Conservation (phyloP, 768 basidiomycete species). For the Tulasnella sp. region DNA sequence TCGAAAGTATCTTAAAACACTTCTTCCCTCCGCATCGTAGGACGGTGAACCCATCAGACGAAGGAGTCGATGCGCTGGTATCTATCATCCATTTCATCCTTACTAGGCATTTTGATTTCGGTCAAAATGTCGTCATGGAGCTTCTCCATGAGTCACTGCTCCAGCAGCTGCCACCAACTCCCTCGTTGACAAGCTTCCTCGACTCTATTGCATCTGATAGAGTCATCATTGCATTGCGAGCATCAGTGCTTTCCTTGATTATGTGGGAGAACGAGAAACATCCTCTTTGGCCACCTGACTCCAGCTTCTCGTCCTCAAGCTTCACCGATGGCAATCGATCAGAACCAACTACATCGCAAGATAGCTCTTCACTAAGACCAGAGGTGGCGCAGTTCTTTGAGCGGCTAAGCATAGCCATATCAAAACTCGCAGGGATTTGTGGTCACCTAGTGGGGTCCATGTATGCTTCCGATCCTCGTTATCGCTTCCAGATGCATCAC, state of each 20-base stretch:
- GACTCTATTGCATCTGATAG: slow-evolving; percentile 46
- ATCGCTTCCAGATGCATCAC: slow-evolving; percentile 30
- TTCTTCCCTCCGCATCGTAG: slow-evolving; percentile 66
- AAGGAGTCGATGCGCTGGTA: slow-evolving; percentile 61
- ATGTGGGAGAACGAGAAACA: slow-evolving; percentile 55
- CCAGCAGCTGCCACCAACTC: background rate
- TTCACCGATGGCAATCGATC: slow-evolving; percentile 39
- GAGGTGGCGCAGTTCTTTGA: slow-evolving; percentile 64
- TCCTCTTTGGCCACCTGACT: slow-evolving; percentile 80
- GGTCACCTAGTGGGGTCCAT: slow-evolving; percentile 55
- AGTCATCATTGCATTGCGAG: slow-evolving; percentile 59
- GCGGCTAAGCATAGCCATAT: slow-evolving; percentile 44
- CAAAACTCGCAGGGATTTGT: slow-evolving; percentile 44
- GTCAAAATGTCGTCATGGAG: slow-evolving; percentile 66
- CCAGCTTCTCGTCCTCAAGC: slow-evolving; percentile 34
- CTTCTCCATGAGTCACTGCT: slow-evolving; percentile 59
- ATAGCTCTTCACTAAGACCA: slow-evolving; percentile 42
- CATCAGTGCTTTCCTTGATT: slow-evolving; percentile 58
- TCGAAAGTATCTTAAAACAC: slow-evolving; percentile 59
- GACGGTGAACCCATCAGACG: slow-evolving; percentile 50
- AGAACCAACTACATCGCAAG: slow-evolving; percentile 49
- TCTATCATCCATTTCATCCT: slow-evolving; percentile 73
- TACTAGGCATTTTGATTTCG: slow-evolving; percentile 73
- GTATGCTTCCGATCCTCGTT: slow-evolving; percentile 53
- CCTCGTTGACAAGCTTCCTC: slow-evolving; percentile 5